Base-by-base conservation (phyloP, 768 basidiomycete species). In the Rhizopogon sp. region DNA sequence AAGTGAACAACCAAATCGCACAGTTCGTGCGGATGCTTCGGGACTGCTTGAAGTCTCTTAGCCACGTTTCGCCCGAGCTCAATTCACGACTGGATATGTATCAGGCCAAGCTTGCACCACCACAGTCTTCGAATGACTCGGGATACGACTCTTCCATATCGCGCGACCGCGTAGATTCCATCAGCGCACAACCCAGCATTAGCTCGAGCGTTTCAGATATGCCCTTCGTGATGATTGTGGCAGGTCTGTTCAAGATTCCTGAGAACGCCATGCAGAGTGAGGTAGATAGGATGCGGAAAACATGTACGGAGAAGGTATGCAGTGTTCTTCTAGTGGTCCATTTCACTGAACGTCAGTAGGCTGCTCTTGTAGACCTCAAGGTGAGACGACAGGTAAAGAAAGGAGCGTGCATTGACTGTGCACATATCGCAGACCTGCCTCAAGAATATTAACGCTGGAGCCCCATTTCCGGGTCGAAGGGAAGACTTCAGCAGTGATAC, bases 1-100 rank as follows among this genome's bases (percentile, higher is more conserved):
- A 95, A 68, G 80, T 98, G 43, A 95, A 97, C 69, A 87, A 85
- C 58, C 97, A 98, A 62, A 93, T 97, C 56, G 85, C 86, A 1
- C 78, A 85, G 53, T 98, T 99, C 67, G 84, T 98, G 57, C 84
- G 82, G 66, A 79, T 99, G 62, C 77, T 98, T 16, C 78, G 88
- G 39, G 93, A 97, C 57, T 88, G 84, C 59, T 74, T 98, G 39
- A 77, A 79, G 55, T 80, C 73, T 44, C 75, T 90, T 54, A 85
- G 80, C 66, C 88, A 90, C 63, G 89, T 91, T 41, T 84, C 91
- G 1, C 84, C 88, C 1, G 96, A 99, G 67, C 76, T 99, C 20
- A 78, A 85, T 11, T 72, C 84, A 22, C 82, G 94, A 43, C 70
- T 98, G 64, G 93, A 98, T 60, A 79, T 84, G 65, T 98, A 98